Evolutionary conservation across 441 rosid species (phyloP).

Genomic region (Adansonia rubrostipa): DNA sequence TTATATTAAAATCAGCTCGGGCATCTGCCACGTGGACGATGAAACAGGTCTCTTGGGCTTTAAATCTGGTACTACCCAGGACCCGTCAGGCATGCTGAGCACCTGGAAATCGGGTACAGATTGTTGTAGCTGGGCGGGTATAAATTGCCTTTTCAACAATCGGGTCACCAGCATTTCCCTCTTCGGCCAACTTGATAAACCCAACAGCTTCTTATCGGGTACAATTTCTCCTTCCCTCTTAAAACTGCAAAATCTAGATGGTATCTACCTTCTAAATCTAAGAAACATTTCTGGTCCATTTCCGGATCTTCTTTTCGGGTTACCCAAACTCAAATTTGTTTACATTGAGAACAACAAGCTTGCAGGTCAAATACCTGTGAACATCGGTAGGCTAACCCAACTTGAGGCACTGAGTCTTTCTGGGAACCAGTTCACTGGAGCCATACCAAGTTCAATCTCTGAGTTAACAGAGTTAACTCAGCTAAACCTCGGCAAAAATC

Average conservation of each 20-base stretch:
- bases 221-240: constrained; percentile 58
- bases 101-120: constrained; percentile 74
- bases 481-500: constrained; percentile 55
- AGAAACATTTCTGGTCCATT: constrained; percentile 64
- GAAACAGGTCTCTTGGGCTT: constrained; percentile 70
- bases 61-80: constrained; percentile 70
- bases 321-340: constrained; percentile 52
- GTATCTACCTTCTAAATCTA: constrained; percentile 50
- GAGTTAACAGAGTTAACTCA: constrained; percentile 51
- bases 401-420: constrained; percentile 47
- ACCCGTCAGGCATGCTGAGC: constrained; percentile 68
- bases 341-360: constrained; percentile 69
- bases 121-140: constrained; percentile 70
- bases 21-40: constrained; percentile 71
- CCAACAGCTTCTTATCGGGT: constrained; percentile 59
- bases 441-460: constrained; percentile 65
- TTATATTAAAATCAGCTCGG: constrained; percentile 33
- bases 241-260: constrained; percentile 55
- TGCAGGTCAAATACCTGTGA: constrained; percentile 62
- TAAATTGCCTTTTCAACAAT: constrained; percentile 46
- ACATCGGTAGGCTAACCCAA: constrained; percentile 49
- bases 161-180: constrained; percentile 58
- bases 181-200: constrained; percentile 40
- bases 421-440: constrained; percentile 67
- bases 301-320: constrained; percentile 51